Conservation (phyloP, 1,284 basidiomycete species). For the Marasmius tenuissimus region DNA sequence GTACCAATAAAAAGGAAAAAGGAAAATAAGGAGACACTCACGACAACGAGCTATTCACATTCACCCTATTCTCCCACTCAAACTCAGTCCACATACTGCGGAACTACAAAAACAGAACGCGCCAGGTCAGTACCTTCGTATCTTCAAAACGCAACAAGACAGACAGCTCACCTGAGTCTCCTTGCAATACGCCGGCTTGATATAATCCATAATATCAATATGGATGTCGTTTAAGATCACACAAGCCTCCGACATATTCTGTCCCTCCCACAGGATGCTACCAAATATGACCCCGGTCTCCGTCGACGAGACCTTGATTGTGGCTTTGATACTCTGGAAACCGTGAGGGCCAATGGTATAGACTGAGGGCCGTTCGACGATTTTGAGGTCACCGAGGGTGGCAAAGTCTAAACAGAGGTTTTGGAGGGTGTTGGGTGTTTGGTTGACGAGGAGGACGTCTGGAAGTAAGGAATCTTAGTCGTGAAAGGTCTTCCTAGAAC, state of each 20-base stretch:
- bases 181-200: slow-evolving; percentile 95
- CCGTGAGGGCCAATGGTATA: slow-evolving; percentile 95
- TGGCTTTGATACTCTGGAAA: slow-evolving; percentile 99
- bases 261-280: slow-evolving; percentile 97
- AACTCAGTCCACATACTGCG: slow-evolving; percentile 98
- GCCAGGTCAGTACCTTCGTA: background rate
- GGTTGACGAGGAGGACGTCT: slow-evolving; percentile 98
- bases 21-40: slow-evolving; percentile 35
- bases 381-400: slow-evolving; percentile 94
- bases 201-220: slow-evolving; percentile 99
- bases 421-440: slow-evolving; percentile 92
- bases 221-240: slow-evolving; percentile 97
- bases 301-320: slow-evolving; percentile 97
- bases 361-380: slow-evolving; percentile 92
- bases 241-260: slow-evolving; percentile 81
- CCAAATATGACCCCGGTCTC: slow-evolving; percentile 99
- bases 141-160: slow-evolving; percentile 7
- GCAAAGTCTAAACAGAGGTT: slow-evolving; percentile 98
- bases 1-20: slow-evolving; percentile 7
- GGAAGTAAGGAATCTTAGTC: slow-evolving; percentile 4
- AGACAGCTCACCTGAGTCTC: slow-evolving; percentile 78
- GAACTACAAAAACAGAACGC: slow-evolving; percentile 55
- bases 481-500: background rate
- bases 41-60: slow-evolving; percentile 83
- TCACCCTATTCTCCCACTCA: slow-evolving; percentile 98